A percentile compares a stretch with the other conserved stretches of the same genome.
These are phyloP conservation scores for Neopestalotiopsis sp. DNA, from an alignment of 2,329 filamentous ascomycete species.

Conservation along the genomic window DNA sequence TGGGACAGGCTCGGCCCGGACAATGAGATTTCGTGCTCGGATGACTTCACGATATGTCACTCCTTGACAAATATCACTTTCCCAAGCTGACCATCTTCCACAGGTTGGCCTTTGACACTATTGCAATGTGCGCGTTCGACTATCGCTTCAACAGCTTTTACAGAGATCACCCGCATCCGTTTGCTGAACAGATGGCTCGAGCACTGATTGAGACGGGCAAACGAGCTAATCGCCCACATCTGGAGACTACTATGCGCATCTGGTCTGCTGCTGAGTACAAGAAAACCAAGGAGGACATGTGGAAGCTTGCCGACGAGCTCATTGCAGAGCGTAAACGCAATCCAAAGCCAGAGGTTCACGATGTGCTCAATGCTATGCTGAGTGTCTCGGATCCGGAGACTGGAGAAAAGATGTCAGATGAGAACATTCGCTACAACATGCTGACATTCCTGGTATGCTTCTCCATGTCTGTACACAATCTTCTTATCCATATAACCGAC, in stretches of 20 bases:
- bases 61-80: background rate
- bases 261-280: constrained; percentile 29
- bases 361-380: constrained; percentile 60
- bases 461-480: background rate
- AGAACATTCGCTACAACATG: constrained; percentile 56
- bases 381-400: constrained; percentile 55
- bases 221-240: constrained; percentile 31
- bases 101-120: constrained; percentile 64
- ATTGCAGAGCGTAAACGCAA: constrained; percentile 47
- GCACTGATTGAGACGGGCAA: constrained; percentile 50
- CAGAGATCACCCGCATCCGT: constrained; percentile 60
- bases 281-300: constrained; percentile 44
- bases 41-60: constrained; percentile 58
- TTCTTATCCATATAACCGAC: background rate
- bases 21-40: constrained; percentile 55
- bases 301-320: constrained; percentile 47
- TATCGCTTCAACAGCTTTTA: constrained; percentile 66
- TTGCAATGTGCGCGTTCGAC: constrained; percentile 63
- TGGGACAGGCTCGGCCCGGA: constrained; percentile 51
- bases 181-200: constrained; percentile 57
- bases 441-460: constrained; percentile 49
- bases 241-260: constrained; percentile 19
- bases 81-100: background rate
- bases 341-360: constrained; percentile 49
- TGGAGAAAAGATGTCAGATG: constrained; percentile 50